phyloP scores from a whole-genome alignment of 192 early-diverging fungal species.

The Coemansia javaensis region DNA sequence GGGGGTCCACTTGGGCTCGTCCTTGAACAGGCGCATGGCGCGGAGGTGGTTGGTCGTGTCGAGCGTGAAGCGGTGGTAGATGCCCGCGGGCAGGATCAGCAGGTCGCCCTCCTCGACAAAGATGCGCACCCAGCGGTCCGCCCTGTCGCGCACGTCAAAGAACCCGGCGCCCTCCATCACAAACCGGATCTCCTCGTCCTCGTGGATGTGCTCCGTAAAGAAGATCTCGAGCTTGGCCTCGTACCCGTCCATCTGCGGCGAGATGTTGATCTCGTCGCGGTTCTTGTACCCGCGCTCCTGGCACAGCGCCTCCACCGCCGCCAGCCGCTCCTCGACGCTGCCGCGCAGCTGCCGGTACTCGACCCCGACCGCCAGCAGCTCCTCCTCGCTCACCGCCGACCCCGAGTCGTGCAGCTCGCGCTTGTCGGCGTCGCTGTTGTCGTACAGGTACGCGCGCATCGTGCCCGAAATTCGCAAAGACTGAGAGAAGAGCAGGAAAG shows the following conservation, averaged over 20 bases:
- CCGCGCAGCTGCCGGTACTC: conserved; percentile 63
- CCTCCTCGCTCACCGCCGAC: conserved; percentile 56
- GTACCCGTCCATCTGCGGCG: conserved; percentile 78
- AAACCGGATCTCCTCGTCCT: conserved; percentile 96
- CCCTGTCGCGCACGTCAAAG: conserved; percentile 73
- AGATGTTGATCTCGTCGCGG: conserved; percentile 84
- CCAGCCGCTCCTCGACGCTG: conserved; percentile 48
- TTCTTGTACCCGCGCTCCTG: conserved; percentile 83
- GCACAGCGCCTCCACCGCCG: conserved; percentile 65
- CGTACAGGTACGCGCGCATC: conserved; percentile 79
- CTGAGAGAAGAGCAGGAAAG: neutral
- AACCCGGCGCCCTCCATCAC: conserved; percentile 88
- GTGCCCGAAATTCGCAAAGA: neutral
- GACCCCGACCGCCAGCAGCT: conserved; percentile 70
- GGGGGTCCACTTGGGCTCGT: conserved; percentile 79
- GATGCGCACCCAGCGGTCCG: conserved; percentile 84
- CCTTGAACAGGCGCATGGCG: conserved; percentile 80
- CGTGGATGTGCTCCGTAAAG: conserved; percentile 91
- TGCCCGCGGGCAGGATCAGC: conserved; percentile 89
- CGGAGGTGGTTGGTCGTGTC: conserved; percentile 83
- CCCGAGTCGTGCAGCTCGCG: conserved; percentile 76
- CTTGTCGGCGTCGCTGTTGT: conserved; percentile 63
- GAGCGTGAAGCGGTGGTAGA: conserved; percentile 94
- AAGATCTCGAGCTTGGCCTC: conserved; percentile 92
- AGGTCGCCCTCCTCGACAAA: conserved; percentile 65